Conservation (phyloP, 345 rosid genomes). For the Carallia pectinifolia region DNA sequence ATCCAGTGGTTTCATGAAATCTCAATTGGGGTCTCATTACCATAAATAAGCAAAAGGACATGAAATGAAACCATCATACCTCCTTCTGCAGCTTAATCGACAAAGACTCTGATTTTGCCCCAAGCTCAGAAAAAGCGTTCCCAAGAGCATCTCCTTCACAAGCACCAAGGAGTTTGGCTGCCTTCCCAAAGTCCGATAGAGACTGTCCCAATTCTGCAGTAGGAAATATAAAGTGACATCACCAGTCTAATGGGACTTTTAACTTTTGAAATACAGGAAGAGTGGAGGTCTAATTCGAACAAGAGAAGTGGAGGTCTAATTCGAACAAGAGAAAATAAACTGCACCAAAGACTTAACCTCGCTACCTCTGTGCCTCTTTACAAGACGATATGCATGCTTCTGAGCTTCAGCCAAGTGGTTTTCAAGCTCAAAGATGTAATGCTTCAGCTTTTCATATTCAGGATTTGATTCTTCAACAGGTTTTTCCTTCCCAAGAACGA, state of each 20-base stretch:
- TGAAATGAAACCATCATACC: conserved; percentile 39
- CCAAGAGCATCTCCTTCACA: conserved; percentile 87
- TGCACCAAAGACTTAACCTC: background rate
- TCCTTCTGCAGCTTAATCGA: conserved; percentile 83
- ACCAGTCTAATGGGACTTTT: background rate
- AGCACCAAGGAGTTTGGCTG: conserved; percentile 86
- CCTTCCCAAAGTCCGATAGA: conserved; percentile 91
- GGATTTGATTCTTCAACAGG: conserved; percentile 97
- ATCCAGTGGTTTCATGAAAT: conserved; percentile 4
- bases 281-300: too few relatives aligned
- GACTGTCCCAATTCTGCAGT: conserved; percentile 83
- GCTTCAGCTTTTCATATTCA: conserved; percentile 89
- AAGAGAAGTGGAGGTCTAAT: background rate
- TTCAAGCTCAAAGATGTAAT: conserved; percentile 90
- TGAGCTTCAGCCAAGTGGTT: conserved; percentile 95
- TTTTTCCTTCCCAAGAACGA: conserved; percentile 94
- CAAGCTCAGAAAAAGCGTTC: conserved; percentile 82
- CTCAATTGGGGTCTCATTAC: background rate
- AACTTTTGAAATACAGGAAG: background rate
- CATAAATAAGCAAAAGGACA: background rate
- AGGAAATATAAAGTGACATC: background rate
- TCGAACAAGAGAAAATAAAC: background rate
- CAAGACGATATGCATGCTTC: conserved; percentile 95
- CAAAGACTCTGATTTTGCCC: conserved; percentile 75
- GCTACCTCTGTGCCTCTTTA: conserved; percentile 92